Evolutionary conservation across 73 alveolate genomes (phyloP), one percentile per base, ranked within the genome.

Genomic region (Durusdinium trenchii): DNA sequence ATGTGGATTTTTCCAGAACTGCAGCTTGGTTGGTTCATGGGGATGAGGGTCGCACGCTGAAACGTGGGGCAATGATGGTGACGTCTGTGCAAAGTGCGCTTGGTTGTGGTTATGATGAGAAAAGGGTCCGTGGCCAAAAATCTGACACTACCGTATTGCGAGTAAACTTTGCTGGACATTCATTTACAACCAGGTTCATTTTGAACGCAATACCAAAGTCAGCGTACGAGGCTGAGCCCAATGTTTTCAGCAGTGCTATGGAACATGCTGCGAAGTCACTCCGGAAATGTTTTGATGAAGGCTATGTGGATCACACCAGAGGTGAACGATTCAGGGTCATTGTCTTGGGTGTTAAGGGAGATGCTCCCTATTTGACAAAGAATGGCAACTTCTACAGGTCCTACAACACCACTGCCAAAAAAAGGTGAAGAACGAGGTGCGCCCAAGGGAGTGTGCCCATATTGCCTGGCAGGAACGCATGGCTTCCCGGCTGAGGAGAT

Each of bases 21-120:
- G 67, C 67, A 30, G 91, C 91, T 2, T 28, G 61, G 32, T 81
- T n/a, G 10, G n/a, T 42, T 26, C 91, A 81, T 47, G 91, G 91
- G 0, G 91, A 81, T 30, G 91, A 81, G 64, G 91, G 91, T 5
- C 91, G 91, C 47, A 81, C 91, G 6, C 67, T 81, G n/a, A 81
- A 81, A 43, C 42, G 46, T 26, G 67, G 45, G 1, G 46, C 69
- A 0, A 30, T 81, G 40, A 81, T 81, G 91, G 38, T 81, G 12
- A 81, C 54, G 69, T 16, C 40, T 5, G 32, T 81, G 28, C 91
- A 81, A 12, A 43, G 67, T 12, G 6, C 45, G 26, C 23, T 81
- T 16, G 91, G 91, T 7, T 46, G 23, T 28, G 91, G 91, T 0
- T 47, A 12, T 18, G 43, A 9, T 50, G 1, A 28, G n/a, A 3